A percentile compares a stretch with the other conserved stretches of the same genome.
These are phyloP conservation scores for Hypericum perforatum DNA, from an alignment of 345 rosid genomes.

Conservation along the genomic window DNA sequence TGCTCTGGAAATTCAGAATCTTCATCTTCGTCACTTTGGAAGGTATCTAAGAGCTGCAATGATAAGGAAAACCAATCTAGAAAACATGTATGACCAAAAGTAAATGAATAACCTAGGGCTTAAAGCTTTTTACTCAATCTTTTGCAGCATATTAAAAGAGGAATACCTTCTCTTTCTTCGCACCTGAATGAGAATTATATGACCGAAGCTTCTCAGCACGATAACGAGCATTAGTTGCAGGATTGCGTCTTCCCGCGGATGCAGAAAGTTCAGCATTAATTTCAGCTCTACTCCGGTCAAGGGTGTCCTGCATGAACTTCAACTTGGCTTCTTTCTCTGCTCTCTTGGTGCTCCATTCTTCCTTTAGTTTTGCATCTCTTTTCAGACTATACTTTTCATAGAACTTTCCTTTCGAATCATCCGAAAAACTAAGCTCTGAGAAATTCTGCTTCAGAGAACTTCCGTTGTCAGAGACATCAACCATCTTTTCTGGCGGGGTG, in stretches of 20 bases:
- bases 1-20: too few species aligned
- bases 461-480: slow-evolving; percentile 32
- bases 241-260: slow-evolving; percentile 31
- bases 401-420: slow-evolving; percentile 70
- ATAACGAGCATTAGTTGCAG: slow-evolving; percentile 29
- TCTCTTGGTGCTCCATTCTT: slow-evolving; percentile 63
- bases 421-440: slow-evolving; percentile 47
- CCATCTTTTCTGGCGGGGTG: slow-evolving; percentile 33
- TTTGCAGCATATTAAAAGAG: slow-evolving; percentile 2
- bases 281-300: slow-evolving; percentile 67
- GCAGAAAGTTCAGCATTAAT: slow-evolving; percentile 55
- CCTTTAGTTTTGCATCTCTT: slow-evolving; percentile 78
- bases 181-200: slow-evolving; percentile 35
- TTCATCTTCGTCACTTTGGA: too few species aligned
- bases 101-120: neutral
- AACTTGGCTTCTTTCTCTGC: slow-evolving; percentile 75
- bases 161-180: slow-evolving; percentile 74
- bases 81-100: neutral
- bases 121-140: slow-evolving; percentile 1
- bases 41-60: too few species aligned
- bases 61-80: neutral
- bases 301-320: slow-evolving; percentile 69
- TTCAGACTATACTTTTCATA: slow-evolving; percentile 68
- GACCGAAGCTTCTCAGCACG: slow-evolving; percentile 59
- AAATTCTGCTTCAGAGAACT: slow-evolving; percentile 41